These are phyloP conservation scores for Globisporangium spiculum DNA, from an alignment of 352 stramenopile genomes.

Conservation along the genomic window DNA sequence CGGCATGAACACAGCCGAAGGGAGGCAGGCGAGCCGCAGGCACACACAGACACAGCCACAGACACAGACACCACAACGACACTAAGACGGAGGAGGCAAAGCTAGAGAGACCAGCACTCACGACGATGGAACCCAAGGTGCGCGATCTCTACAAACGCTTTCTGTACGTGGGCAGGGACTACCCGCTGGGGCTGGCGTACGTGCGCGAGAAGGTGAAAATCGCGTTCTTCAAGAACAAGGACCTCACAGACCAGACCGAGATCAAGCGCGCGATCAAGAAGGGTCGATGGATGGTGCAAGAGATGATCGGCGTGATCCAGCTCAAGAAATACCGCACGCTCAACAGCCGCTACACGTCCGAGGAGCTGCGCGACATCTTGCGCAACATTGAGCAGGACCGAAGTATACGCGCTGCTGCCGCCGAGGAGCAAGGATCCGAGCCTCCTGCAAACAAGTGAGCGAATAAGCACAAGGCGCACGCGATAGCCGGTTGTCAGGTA, in stretches of 20 bases:
- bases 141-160: constrained; percentile 95
- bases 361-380: constrained; percentile 56
- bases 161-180: constrained; percentile 92
- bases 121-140: constrained; percentile 90
- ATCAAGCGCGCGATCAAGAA: constrained; percentile 87
- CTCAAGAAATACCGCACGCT: constrained; percentile 97
- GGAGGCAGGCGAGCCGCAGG: neutral
- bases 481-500: neutral
- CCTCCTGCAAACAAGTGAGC: neutral
- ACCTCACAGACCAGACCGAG: constrained; percentile 49
- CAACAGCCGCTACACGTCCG: constrained; percentile 89
- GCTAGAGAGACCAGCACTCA: neutral
- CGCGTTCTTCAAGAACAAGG: constrained; percentile 86
- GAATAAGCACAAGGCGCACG: neutral
- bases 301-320: constrained; percentile 97
- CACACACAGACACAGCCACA: neutral
- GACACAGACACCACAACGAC: neutral
- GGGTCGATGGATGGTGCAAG: constrained; percentile 92
- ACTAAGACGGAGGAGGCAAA: neutral
- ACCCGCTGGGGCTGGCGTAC: constrained; percentile 91
- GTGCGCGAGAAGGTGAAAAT: constrained; percentile 91
- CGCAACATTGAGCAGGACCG: constrained; percentile 20
- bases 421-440: neutral
- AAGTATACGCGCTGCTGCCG: constrained; percentile 11
- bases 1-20: constrained; percentile 10